Percentiles rank a stretch among this genome's conserved stretches.
These are phyloP conservation scores for Taphrina wiesneri DNA, from an alignment of 1,139 yeast genomes.

Conservation along the genomic window DNA sequence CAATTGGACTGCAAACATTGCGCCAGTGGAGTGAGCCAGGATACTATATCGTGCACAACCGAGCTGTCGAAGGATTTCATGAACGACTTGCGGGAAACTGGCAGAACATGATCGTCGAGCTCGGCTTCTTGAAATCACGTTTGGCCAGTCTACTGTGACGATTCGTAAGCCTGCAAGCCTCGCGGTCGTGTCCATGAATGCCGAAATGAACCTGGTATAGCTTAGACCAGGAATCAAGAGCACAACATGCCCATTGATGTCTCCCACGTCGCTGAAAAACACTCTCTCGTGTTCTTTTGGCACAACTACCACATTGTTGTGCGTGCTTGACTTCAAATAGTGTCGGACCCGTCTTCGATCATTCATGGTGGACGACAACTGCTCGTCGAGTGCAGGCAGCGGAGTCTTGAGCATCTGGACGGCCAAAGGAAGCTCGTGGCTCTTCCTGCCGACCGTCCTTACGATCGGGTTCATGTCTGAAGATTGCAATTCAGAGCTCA, in stretches of 20 bases:
- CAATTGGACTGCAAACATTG: neutral
- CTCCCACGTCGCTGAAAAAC: neutral
- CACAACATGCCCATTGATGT: neutral
- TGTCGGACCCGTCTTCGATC: neutral
- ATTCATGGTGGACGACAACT: neutral
- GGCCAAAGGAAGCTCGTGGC: neutral
- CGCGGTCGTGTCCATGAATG: neutral
- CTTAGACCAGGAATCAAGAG: slow-evolving; percentile 1
- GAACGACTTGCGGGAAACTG: neutral
- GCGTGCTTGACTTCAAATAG: neutral
- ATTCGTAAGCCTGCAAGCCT: neutral
- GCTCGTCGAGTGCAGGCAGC: neutral
- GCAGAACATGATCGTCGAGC: neutral
- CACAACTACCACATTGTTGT: neutral
- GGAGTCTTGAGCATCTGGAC: neutral
- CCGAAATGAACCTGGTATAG: slow-evolving; percentile 6
- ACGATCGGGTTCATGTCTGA: neutral
- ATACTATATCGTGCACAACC: neutral
- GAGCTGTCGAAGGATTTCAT: neutral
- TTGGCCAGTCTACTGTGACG: neutral
- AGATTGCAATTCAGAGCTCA: neutral
- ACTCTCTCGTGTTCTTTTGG: neutral
- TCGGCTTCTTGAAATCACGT: neutral
- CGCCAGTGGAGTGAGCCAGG: slow-evolving; percentile 4
- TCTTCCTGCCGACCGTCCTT: neutral